Conservation (phyloP, 352 stramenopile species). For the Blastocystis sp. region DNA sequence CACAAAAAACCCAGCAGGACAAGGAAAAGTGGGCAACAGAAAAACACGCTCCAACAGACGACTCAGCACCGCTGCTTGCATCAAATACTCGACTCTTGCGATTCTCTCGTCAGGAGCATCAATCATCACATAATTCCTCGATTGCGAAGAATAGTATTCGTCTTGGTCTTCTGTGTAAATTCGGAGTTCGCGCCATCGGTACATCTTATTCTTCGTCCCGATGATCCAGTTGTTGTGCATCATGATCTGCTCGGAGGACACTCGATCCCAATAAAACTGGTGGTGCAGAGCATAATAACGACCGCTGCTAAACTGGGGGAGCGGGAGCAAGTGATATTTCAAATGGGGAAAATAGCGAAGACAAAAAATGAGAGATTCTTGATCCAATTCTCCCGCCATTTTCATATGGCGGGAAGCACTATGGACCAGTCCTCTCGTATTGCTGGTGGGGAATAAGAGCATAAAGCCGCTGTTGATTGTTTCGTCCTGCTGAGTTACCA, state of each 20-base stretch:
- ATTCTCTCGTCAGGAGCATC: background rate
- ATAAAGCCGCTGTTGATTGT: conserved; percentile 45
- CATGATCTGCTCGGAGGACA: background rate
- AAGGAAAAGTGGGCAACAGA: conserved; percentile 18
- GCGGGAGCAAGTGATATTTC: background rate
- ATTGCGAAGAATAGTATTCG: conserved; percentile 34
- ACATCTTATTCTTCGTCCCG: conserved; percentile 28
- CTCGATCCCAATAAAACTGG: conserved; percentile 42
- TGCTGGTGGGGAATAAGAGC: conserved; percentile 19
- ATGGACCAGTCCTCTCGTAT: background rate
- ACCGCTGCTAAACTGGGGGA: background rate
- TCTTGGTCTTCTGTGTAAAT: conserved; percentile 28
- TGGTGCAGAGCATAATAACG: background rate
- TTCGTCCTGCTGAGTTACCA: conserved; percentile 19
- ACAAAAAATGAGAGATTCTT: background rate
- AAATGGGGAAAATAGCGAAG: background rate
- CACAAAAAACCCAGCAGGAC: background rate
- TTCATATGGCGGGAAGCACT: background rate
- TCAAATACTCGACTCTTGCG: background rate
- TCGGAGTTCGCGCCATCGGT: conserved; percentile 12
- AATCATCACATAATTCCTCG: conserved; percentile 8
- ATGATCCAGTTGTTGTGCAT: conserved; percentile 58
- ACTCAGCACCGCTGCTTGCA: conserved; percentile 33
- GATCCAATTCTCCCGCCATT: background rate
- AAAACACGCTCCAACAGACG: conserved; percentile 37